Conservation (phyloP, 805 yeast species). For the Candida xyloterini region DNA sequence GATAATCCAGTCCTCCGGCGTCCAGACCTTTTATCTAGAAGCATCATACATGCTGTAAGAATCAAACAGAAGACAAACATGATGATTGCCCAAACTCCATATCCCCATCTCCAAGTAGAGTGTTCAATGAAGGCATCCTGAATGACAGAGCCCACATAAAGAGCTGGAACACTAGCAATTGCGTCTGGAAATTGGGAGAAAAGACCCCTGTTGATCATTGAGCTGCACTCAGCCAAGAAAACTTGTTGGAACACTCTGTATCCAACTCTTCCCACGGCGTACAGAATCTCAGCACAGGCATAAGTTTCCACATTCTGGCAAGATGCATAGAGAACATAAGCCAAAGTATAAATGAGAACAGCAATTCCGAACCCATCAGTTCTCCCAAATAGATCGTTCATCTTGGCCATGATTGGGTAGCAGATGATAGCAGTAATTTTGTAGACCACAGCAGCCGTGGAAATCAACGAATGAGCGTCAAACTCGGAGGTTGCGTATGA, state of each 20-base stretch:
- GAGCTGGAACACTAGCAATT: conserved; percentile 1
- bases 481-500: conserved; percentile 7
- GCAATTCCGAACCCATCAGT: conserved; percentile 5
- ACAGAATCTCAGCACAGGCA: conserved; percentile 4
- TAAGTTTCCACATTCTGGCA: conserved; percentile 5
- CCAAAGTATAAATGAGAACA: conserved; percentile 1
- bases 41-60: conserved; percentile 1
- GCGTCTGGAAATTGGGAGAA: conserved; percentile 6
- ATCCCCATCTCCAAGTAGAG: conserved; percentile 8
- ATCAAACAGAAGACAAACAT: conserved; percentile 3
- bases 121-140: conserved; percentile 6
- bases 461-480: conserved; percentile 3
- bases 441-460: conserved; percentile 3
- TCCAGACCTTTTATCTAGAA: conserved; percentile 1
- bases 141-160: conserved; percentile 4
- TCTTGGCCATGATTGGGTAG: conserved; percentile 6
- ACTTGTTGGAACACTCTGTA: conserved; percentile 7
- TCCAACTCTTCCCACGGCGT: conserved; percentile 5
- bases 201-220: conserved; percentile 3
- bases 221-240: conserved; percentile 2
- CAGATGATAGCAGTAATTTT: conserved; percentile 4
- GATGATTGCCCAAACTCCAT: conserved; percentile 6
- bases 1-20: not conserved
- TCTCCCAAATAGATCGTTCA: conserved; percentile 5
- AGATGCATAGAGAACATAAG: conserved; percentile 5